Evolutionary conservation across 2,329 filamentous ascomycete species (phyloP).

Genomic region (Paecilomyces dactylethromorphus): DNA sequence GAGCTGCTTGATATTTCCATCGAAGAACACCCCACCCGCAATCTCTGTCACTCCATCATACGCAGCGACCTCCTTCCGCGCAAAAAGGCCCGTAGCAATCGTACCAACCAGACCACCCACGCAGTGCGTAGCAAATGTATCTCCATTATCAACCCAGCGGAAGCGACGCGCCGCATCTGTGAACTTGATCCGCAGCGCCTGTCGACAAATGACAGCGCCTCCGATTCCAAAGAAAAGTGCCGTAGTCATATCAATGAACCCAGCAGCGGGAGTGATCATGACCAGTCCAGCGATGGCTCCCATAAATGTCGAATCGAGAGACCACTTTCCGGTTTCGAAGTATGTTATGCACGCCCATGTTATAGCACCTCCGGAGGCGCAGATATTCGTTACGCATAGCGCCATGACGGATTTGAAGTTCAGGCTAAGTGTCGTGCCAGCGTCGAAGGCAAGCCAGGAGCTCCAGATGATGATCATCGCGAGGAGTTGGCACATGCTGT

Average conservation of each 20-base stretch:
- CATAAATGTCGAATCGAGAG: conserved; percentile 46
- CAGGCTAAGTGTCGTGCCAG: conserved; percentile 42
- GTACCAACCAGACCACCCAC: conserved; percentile 47
- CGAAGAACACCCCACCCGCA: conserved; percentile 46
- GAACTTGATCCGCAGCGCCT: conserved; percentile 49
- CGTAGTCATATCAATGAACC: conserved; percentile 45
- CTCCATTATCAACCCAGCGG: conserved; percentile 50
- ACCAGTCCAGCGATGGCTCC: conserved; percentile 48
- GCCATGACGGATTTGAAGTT: conserved; percentile 45
- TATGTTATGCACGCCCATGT: conserved; percentile 44
- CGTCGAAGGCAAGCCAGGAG: conserved; percentile 47
- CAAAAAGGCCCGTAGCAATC: conserved; percentile 46
- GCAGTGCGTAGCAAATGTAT: conserved; percentile 51
- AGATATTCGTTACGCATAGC: neutral
- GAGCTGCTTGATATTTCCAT: conserved; percentile 46
- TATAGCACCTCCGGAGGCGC: conserved; percentile 39
- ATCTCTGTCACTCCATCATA: conserved; percentile 45
- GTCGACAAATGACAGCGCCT: conserved; percentile 43
- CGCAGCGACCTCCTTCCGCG: conserved; percentile 44
- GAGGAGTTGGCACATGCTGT: conserved; percentile 43
- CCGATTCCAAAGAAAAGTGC: conserved; percentile 44
- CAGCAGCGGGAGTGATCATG: conserved; percentile 47
- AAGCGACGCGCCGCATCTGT: conserved; percentile 41
- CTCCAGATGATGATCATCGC: conserved; percentile 47
- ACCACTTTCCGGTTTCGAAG: conserved; percentile 39